A percentile compares a stretch with the other conserved stretches of the same genome.
phyloP scores from a whole-genome alignment of 306 rosid genomes.

The Trifolium subterraneum region DNA sequence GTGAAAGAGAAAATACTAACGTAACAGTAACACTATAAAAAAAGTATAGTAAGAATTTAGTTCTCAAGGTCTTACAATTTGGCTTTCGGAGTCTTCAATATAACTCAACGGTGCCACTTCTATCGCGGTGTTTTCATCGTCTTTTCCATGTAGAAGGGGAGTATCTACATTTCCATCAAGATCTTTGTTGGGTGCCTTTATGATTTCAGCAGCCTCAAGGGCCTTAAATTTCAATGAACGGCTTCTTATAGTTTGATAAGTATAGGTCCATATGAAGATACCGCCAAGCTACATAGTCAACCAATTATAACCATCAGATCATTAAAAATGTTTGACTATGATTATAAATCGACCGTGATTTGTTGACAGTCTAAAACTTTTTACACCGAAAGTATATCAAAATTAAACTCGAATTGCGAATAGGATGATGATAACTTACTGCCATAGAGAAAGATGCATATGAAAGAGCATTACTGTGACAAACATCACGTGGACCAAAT shows the following conservation, averaged over 20 bases:
- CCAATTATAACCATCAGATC: no score
- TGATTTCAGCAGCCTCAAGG: slow-evolving; percentile 50
- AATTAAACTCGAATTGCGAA: neutral
- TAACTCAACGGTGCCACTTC: slow-evolving; percentile 40
- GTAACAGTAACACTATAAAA: neutral
- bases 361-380: no score
- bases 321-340: neutral
- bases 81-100: slow-evolving; percentile 44
- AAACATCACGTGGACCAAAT: slow-evolving; percentile 60
- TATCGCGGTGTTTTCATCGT: slow-evolving; percentile 35
- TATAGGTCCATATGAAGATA: slow-evolving; percentile 81
- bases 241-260: slow-evolving; percentile 59
- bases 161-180: slow-evolving; percentile 50
- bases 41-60: neutral
- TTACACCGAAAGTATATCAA: no score
- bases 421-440: slow-evolving; percentile 48
- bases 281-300: slow-evolving; percentile 66
- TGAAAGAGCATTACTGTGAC: slow-evolving; percentile 65
- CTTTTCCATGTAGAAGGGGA: slow-evolving; percentile 57
- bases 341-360: neutral
- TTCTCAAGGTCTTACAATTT: slow-evolving; percentile 52
- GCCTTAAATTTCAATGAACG: slow-evolving; percentile 57
- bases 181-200: slow-evolving; percentile 51
- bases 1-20: neutral
- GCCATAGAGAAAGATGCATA: slow-evolving; percentile 96